Percentiles rank a stretch among this genome's conserved stretches.
Evolutionary conservation across 1,284 basidiomycete genomes (phyloP).

Genomic region (Phellopilus nigrolimitatus): DNA sequence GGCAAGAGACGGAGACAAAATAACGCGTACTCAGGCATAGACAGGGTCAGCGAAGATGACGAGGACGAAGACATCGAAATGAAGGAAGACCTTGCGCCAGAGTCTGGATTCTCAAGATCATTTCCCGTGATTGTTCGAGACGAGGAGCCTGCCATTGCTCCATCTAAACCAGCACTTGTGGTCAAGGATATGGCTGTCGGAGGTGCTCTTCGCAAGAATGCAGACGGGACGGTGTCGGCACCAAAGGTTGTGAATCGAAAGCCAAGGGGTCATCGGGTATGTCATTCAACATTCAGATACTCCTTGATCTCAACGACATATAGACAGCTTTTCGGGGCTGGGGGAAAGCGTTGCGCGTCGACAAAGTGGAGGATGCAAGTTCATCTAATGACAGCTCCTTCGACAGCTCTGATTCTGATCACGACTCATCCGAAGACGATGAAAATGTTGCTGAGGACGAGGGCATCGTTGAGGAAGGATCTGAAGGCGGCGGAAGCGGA

Average conservation of each 20-base stretch:
- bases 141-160: background rate
- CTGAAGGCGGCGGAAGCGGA: background rate
- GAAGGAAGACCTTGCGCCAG: background rate
- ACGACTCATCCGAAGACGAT: conserved; percentile 43
- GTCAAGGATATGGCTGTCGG: conserved; percentile 30
- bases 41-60: conserved; percentile 6
- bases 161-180: background rate
- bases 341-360: conserved; percentile 32
- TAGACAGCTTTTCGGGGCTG: conserved; percentile 38
- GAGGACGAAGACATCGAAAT: conserved; percentile 16
- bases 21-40: conserved; percentile 31
- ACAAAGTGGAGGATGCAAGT: background rate
- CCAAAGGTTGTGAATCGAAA: conserved; percentile 44
- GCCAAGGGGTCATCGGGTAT: conserved; percentile 39
- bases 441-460: conserved; percentile 24
- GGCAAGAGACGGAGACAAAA: conserved; percentile 44
- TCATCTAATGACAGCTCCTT: conserved; percentile 51
- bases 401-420: conserved; percentile 70
- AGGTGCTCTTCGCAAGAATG: conserved; percentile 52
- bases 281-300: conserved; percentile 17
- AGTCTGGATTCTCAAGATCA: conserved; percentile 9
- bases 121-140: conserved; percentile 15
- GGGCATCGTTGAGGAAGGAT: conserved; percentile 24
- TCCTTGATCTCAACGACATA: conserved; percentile 8
- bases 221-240: conserved; percentile 48